Base-by-base conservation (phyloP, 2,329 filamentous ascomycete species). In the Fusarium veterinarium region DNA sequence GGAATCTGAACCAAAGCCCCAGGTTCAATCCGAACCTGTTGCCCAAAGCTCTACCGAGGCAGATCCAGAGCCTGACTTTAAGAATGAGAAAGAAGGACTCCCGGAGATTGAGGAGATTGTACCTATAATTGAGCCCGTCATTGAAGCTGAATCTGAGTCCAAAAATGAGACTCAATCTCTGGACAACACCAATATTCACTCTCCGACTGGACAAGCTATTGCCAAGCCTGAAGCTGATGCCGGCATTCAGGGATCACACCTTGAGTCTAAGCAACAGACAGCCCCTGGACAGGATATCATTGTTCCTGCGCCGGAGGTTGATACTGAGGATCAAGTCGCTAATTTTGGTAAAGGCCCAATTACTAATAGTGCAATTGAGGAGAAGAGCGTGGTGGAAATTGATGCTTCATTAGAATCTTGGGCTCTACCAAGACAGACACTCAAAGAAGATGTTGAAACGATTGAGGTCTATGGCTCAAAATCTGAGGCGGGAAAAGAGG, bases 61-160 rank as follows among this genome's bases (percentile, higher is more conserved):
- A 60, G 74, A 69, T 28, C 57, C 58, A 59, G 68, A 64, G 59
- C 60, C 62, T 71, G 71, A 65, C 57, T 30, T 63, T 58, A 68
- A 71, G 49, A 63, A 66, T 68, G 72, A 77, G 49, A 70, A 77
- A 66, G 69, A 76, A 67, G 48, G 65, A 67, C 46, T 64, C 63
- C 49, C 59, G 53, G 61, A 65, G 45, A 62, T 57, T 60, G 67
- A 76, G 67, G 72, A 78, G 69, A 71, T 65, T 68, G 77, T 80
- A 67, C 72, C 66, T 74, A 71, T 75, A 76, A 57, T 75, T 75
- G 74, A 77, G 67, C 72, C 71, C 73, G 69, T 77, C 62, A 73
- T 73, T 76, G 74, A 75, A 76, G 74, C 60, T 77, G 76, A 77
- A 76, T 69, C 76, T 56, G 75, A 77, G 72, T 70, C 63, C 60